Percentiles rank a stretch among this genome's conserved stretches.
phyloP scores from a whole-genome alignment of 305 asterid genomes.

The Fraxinus albicans region DNA sequence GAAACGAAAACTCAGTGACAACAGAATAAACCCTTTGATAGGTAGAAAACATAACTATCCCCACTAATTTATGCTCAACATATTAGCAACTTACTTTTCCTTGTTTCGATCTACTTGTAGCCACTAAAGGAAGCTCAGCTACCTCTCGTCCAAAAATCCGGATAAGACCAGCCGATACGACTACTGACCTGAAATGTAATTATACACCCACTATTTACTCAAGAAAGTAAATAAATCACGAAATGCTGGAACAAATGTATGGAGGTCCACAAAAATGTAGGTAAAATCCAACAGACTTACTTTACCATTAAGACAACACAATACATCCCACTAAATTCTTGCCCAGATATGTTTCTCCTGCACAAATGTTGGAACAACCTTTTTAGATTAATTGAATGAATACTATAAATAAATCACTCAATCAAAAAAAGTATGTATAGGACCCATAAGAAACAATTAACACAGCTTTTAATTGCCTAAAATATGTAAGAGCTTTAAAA shows the following conservation, averaged over 20 bases:
- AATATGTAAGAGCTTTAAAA: background rate
- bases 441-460: background rate
- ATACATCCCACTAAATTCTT: constrained; percentile 98
- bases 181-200: constrained; percentile 66
- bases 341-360: constrained; percentile 98
- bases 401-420: background rate
- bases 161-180: constrained; percentile 94
- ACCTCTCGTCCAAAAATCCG: constrained; percentile 84
- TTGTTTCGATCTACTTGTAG: constrained; percentile 80
- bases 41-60: background rate
- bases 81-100: constrained; percentile 68
- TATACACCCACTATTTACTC: constrained; percentile 1
- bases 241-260: background rate
- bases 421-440: background rate
- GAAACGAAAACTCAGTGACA: background rate
- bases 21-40: background rate
- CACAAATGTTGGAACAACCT: constrained; percentile 18
- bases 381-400: background rate
- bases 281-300: constrained; percentile 46
- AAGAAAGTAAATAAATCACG: background rate
- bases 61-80: background rate
- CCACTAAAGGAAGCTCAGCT: constrained; percentile 97
- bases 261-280: background rate
- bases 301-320: constrained; percentile 78
- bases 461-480: background rate